A percentile compares a stretch with the other conserved stretches of the same genome.
phyloP scores from a whole-genome alignment of 2,329 filamentous ascomycete genomes.

The Talaromyces rugulosus region DNA sequence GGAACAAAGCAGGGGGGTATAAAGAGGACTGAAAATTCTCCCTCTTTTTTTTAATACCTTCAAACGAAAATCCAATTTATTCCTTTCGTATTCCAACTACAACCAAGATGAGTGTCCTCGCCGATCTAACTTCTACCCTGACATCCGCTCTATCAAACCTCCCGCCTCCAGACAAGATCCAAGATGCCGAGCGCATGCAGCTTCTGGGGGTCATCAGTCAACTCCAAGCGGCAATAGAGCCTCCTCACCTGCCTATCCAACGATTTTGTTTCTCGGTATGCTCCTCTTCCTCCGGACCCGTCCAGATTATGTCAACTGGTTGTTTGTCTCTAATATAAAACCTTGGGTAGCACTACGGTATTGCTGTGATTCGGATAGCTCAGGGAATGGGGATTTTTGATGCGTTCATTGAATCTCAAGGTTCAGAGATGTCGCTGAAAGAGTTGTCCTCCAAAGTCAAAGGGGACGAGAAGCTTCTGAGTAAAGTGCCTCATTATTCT shows the following conservation, averaged over 20 bases:
- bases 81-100: background rate
- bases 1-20: background rate
- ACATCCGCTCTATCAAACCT: constrained; percentile 2
- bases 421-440: background rate
- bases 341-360: background rate
- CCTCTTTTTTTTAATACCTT: background rate
- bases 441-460: constrained; percentile 3
- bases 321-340: background rate
- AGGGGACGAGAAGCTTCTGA: constrained; percentile 3
- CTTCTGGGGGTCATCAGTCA: constrained; percentile 11
- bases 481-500: background rate
- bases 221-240: constrained; percentile 8
- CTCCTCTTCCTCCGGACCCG: background rate
- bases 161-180: constrained; percentile 14
- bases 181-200: constrained; percentile 14
- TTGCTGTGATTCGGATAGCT: background rate
- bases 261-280: constrained; percentile 4
- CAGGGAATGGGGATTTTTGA: constrained; percentile 8
- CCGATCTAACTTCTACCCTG: background rate
- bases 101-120: background rate
- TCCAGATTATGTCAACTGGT: background rate
- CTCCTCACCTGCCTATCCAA: background rate
- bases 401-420: background rate
- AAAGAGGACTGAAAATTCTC: background rate
- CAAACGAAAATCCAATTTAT: background rate